Base-by-base conservation (phyloP, 1,284 basidiomycete genomes). In the Apiotrichum laibachii region DNA sequence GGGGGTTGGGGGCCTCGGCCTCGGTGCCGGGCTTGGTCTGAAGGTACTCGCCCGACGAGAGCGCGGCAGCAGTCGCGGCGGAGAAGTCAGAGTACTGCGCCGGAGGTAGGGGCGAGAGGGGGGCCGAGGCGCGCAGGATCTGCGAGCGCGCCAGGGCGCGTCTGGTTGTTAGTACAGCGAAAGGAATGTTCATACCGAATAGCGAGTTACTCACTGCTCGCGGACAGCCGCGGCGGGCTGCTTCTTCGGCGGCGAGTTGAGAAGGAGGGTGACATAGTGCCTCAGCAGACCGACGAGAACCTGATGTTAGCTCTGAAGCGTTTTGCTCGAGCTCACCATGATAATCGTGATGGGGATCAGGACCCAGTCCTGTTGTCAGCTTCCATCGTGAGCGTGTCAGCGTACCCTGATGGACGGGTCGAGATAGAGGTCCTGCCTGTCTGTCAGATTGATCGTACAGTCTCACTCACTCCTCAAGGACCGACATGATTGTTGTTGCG, bases 321-420 rank as follows among this genome's bases (percentile, higher is more conserved):
- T 18, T 34, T 78, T 34, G 53, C 4, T 7, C 3, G 4, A 31
- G 26, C 85, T 70, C 68, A 90, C 90, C 93, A 99, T 98, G 77
- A 99, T 93, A 65, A 97, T 81, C 48, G 93, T 95, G 78, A 99
- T 96, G 58, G 96, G 96, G 76, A 99, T 90, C 59, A 99, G 80
- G 47, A 99, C 83, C 83, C 82, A 83, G 68, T 82, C 78, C 73
- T 81, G 69, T 26, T 2, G 55, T 60, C 26, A 56, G 51, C 47
- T 33, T 26, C 2, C 1, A 19, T 16, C 31, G 8, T 19, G 2
- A 10, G 10, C 12, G 16, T 22, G 3, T n/a, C 2, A 18, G 18
- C 79, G 56, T 50, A 80, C 92, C 89, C 92, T 85, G 75, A 96
- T 95, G 77, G 92, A 89, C 50, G 92, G 91, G 80, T 94, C 92